phyloP scores from a whole-genome alignment of 164 flowering plant genomes.

The Warburgia ugandensis region DNA sequence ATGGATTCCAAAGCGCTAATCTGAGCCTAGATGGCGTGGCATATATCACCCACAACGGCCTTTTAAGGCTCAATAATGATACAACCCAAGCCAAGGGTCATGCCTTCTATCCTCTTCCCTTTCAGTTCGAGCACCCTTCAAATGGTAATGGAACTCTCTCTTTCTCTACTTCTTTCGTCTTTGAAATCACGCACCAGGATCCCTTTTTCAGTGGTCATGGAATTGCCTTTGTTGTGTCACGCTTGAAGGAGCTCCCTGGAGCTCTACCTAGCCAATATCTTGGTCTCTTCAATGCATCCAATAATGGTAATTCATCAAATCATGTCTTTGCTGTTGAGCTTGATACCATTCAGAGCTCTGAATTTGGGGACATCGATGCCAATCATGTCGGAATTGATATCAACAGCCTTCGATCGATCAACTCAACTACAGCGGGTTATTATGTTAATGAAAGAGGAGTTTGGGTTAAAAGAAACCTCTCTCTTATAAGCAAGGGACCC shows the following conservation, averaged over 20 bases:
- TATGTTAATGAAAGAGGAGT: too few relatives aligned
- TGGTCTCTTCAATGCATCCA: slow-evolving; percentile 40
- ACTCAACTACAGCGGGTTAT: slow-evolving; percentile 20
- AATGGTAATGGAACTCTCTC: slow-evolving; percentile 28
- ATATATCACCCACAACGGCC: slow-evolving; percentile 26
- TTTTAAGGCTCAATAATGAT: slow-evolving; percentile 32
- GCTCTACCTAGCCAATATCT: slow-evolving; percentile 48
- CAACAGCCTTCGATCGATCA: slow-evolving; percentile 36
- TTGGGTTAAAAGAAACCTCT: too few relatives aligned
- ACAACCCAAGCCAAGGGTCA: slow-evolving; percentile 30
- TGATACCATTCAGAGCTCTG: slow-evolving; percentile 53
- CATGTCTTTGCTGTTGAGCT: slow-evolving; percentile 57
- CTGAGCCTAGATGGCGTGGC: slow-evolving; percentile 32
- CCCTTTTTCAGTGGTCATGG: slow-evolving; percentile 55
- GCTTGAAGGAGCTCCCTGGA: slow-evolving; percentile 16
- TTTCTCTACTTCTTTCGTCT: slow-evolving; percentile 49
- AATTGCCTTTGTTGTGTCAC: slow-evolving; percentile 41
- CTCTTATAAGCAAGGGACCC: slow-evolving; percentile 32
- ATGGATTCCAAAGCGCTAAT: slow-evolving; percentile 32
- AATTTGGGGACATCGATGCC: slow-evolving; percentile 42
- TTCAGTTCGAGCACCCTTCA: slow-evolving; percentile 31
- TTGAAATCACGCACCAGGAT: slow-evolving; percentile 37
- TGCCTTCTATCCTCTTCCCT: slow-evolving; percentile 35
- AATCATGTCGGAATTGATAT: slow-evolving; percentile 58
- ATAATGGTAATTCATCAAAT: slow-evolving; percentile 30